Evolutionary conservation across 2,329 filamentous ascomycete genomes (phyloP).

Genomic region (Dryadomyces quercivorus): DNA sequence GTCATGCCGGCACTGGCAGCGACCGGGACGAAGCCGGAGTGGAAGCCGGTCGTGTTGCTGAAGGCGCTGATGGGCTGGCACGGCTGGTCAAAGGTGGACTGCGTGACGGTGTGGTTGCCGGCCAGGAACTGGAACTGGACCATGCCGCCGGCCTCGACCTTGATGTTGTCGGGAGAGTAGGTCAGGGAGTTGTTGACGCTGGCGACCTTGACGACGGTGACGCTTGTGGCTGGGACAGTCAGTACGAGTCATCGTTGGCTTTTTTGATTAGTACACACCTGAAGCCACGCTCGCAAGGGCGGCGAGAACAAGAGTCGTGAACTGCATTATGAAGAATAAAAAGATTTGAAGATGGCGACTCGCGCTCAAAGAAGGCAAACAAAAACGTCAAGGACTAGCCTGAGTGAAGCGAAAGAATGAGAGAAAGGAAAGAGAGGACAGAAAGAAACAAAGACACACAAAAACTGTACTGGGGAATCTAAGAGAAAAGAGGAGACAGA

Average conservation of each 20-base stretch:
- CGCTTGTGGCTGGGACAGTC: constrained; percentile 16
- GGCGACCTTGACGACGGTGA: constrained; percentile 45
- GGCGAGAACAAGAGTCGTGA: constrained; percentile 32
- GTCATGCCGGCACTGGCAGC: constrained; percentile 40
- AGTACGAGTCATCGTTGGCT: no score
- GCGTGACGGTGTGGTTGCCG: constrained; percentile 67
- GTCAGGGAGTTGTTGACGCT: constrained; percentile 39
- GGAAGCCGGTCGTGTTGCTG: constrained; percentile 46
- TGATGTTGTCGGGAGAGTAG: constrained; percentile 56
- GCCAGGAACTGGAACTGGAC: constrained; percentile 56
- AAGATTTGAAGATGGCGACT: constrained; percentile 26
- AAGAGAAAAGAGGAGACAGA: constrained; percentile 16
- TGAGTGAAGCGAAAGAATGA: constrained; percentile 17
- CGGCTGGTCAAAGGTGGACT: constrained; percentile 49
- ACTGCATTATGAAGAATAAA: constrained; percentile 37
- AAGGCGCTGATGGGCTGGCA: constrained; percentile 25
- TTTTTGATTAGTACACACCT: constrained; percentile 19
- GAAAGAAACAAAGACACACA: constrained; percentile 11
- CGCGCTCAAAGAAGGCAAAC: constrained; percentile 22
- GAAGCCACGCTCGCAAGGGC: constrained; percentile 35
- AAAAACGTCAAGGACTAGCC: constrained; percentile 32
- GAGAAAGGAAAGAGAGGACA: constrained; percentile 12
- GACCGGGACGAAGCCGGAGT: constrained; percentile 55
- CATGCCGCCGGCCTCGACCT: constrained; percentile 48
- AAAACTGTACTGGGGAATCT: background rate